phyloP scores from a whole-genome alignment of 306 rosid species.

The Cucurbita argyrosperma region DNA sequence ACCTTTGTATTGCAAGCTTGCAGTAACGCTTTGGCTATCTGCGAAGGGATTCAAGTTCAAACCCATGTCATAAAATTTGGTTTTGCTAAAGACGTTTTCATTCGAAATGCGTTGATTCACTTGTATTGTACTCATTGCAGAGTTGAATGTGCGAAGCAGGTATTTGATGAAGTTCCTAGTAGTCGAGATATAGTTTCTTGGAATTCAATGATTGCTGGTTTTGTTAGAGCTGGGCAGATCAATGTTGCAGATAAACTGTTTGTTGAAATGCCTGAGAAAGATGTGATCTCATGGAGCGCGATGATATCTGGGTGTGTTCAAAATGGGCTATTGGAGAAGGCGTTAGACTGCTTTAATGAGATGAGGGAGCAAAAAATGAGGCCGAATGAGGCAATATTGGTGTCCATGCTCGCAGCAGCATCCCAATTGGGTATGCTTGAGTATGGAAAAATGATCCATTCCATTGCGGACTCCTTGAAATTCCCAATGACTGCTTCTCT shows the following conservation, averaged over 20 bases:
- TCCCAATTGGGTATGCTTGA: slow-evolving; percentile 58
- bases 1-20: slow-evolving; percentile 60
- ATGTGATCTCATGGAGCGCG: slow-evolving; percentile 65
- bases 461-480: slow-evolving; percentile 27
- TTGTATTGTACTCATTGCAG: slow-evolving; percentile 30
- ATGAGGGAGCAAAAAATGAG: slow-evolving; percentile 33
- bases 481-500: slow-evolving; percentile 29
- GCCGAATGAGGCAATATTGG: slow-evolving; percentile 54
- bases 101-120: slow-evolving; percentile 52
- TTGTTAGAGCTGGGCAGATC: slow-evolving; percentile 34
- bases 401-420: slow-evolving; percentile 39
- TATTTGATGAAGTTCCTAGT: slow-evolving; percentile 35
- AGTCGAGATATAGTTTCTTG: slow-evolving; percentile 56
- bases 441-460: slow-evolving; percentile 39
- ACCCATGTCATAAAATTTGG: slow-evolving; percentile 39
- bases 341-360: slow-evolving; percentile 40
- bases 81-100: slow-evolving; percentile 28
- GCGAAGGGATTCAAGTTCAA: slow-evolving; percentile 47
- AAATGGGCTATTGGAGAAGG: slow-evolving; percentile 37
- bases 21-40: slow-evolving; percentile 16
- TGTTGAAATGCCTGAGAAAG: slow-evolving; percentile 49
- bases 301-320: slow-evolving; percentile 68
- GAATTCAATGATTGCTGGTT: slow-evolving; percentile 47
- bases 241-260: slow-evolving; percentile 43
- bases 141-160: slow-evolving; percentile 20